phyloP scores from a whole-genome alignment of 352 stramenopile genomes.

The Achlya hypogyna region DNA sequence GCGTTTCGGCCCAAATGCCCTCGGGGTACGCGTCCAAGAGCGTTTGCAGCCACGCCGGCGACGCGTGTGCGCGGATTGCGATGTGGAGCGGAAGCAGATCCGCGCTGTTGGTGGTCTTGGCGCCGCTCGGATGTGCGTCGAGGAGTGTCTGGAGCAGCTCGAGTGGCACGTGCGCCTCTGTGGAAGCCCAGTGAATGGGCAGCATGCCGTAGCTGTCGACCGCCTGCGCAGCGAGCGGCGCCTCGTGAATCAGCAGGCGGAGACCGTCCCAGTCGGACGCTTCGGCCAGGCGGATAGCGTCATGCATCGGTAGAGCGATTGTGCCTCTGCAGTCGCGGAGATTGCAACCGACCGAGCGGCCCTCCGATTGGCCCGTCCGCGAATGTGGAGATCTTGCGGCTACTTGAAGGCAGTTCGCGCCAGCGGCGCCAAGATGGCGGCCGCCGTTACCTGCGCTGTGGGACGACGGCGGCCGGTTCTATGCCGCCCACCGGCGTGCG shows the following conservation, averaged over 20 bases:
- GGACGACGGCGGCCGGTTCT: too few relatives aligned
- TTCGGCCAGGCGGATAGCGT: slow-evolving; percentile 67
- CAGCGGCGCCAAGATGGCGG: background rate
- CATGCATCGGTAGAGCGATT: slow-evolving; percentile 21
- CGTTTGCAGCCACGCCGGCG: slow-evolving; percentile 37
- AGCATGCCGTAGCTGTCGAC: slow-evolving; percentile 73
- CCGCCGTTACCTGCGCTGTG: too few relatives aligned
- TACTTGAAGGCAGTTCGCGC: background rate
- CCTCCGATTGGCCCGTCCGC: background rate
- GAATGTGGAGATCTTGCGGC: background rate
- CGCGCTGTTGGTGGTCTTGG: slow-evolving; percentile 48
- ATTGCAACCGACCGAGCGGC: background rate
- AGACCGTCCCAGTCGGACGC: slow-evolving; percentile 68
- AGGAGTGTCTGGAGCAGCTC: slow-evolving; percentile 53
- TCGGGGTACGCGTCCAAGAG: slow-evolving; percentile 47
- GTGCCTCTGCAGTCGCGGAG: background rate
- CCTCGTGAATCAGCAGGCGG: slow-evolving; percentile 47
- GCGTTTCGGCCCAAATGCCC: slow-evolving; percentile 34
- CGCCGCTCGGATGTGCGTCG: slow-evolving; percentile 46
- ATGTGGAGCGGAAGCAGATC: slow-evolving; percentile 69
- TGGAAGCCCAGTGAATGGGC: slow-evolving; percentile 76
- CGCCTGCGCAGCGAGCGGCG: slow-evolving; percentile 36
- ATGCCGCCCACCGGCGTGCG: too few relatives aligned
- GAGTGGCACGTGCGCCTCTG: slow-evolving; percentile 48
- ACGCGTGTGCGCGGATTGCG: slow-evolving; percentile 48